A percentile compares a stretch with the other conserved stretches of the same genome.
phyloP scores from a whole-genome alignment of 768 basidiomycete genomes.

The Suillus subluteus region DNA sequence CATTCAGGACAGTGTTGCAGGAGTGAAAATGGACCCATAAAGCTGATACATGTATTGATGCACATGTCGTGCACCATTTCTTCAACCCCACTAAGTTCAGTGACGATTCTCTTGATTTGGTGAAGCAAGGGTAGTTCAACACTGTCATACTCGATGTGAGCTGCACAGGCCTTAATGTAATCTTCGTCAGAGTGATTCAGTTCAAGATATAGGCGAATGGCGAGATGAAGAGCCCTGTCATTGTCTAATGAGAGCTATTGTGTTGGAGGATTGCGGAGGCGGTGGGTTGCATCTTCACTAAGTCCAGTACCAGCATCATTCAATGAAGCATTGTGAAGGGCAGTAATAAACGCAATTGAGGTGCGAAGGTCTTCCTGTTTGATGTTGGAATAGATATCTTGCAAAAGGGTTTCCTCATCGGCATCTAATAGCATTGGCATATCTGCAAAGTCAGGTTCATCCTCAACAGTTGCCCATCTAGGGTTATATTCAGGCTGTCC shows the following conservation, averaged over 20 bases:
- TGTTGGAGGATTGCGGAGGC: conserved; percentile 28
- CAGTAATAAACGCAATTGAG: conserved; percentile 21
- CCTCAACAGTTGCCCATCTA: not conserved
- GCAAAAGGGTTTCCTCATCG: not conserved
- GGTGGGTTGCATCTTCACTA: conserved; percentile 17
- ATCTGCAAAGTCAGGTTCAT: not conserved
- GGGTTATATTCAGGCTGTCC: not conserved
- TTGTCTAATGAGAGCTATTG: not conserved
- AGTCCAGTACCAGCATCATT: conserved; percentile 26
- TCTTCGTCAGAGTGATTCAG: not conserved
- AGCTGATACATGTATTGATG: conserved; percentile 27
- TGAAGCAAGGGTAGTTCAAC: not conserved
- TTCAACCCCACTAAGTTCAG: conserved; percentile 7
- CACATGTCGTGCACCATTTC: conserved; percentile 26
- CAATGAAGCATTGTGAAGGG: conserved; percentile 29
- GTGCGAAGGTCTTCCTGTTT: conserved; percentile 1
- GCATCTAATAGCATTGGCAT: not conserved
- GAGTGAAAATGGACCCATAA: conserved; percentile 20
- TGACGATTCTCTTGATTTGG: conserved; percentile 6
- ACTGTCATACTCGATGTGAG: not conserved
- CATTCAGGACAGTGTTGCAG: conserved; percentile 22
- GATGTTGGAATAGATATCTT: conserved; percentile 7
- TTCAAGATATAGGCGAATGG: not conserved
- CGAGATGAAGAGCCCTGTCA: not conserved
- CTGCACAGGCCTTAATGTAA: not conserved